Conservation (phyloP, 257 asterid species). For the Haberlea rhodopensis region DNA sequence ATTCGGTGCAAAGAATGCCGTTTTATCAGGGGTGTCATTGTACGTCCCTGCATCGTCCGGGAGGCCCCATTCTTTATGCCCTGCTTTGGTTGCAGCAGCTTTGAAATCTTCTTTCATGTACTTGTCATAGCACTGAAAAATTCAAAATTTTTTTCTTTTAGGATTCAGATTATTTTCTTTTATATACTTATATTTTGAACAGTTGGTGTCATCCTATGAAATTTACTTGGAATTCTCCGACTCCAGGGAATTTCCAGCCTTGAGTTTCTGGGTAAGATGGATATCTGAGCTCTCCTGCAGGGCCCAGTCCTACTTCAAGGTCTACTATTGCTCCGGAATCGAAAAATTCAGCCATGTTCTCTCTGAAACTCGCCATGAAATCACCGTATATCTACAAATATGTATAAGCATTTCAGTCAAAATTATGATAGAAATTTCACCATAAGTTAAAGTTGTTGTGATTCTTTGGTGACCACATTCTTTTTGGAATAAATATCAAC, state of each 20-base stretch:
- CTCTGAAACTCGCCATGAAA: constrained; percentile 73
- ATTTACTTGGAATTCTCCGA: constrained; percentile 76
- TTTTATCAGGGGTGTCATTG: constrained; percentile 54
- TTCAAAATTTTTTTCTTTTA: too few relatives aligned
- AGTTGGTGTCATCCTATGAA: neutral
- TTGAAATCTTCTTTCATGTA: constrained; percentile 55
- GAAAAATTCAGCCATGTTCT: constrained; percentile 54
- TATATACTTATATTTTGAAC: neutral
- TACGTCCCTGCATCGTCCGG: constrained; percentile 58
- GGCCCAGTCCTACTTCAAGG: constrained; percentile 86
- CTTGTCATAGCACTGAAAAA: constrained; percentile 72
- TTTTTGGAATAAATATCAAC: neutral
- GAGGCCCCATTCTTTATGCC: constrained; percentile 60
- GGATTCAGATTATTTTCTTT: neutral
- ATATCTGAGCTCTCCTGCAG: constrained; percentile 83
- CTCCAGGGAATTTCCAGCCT: constrained; percentile 82
- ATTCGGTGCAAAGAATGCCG: constrained; percentile 53
- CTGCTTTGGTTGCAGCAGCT: constrained; percentile 51
- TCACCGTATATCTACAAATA: constrained; percentile 61
- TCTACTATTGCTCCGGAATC: constrained; percentile 57
- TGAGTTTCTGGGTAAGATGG: constrained; percentile 73
- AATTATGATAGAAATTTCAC: too few relatives aligned
- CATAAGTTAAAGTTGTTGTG: too few relatives aligned
- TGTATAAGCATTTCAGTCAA: neutral
- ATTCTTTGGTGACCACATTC: neutral